Percentiles rank a stretch among this genome's conserved stretches.
phyloP scores from a whole-genome alignment of 225 moss, liverwort and hornwort genomes.

The Pseudisothecium myosuroides region DNA sequence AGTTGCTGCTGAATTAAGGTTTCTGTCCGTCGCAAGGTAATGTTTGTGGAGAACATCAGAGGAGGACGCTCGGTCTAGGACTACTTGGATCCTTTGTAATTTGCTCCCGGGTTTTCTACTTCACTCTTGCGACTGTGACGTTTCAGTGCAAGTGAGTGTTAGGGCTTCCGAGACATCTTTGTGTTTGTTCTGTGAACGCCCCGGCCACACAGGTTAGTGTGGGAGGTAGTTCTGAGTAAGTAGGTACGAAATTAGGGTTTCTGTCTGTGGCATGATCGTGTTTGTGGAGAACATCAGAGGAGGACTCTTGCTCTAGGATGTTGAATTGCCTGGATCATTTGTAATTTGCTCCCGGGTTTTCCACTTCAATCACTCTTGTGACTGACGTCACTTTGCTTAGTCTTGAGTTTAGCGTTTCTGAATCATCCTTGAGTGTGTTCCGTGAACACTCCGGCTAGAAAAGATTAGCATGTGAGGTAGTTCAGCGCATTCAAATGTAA shows the following conservation, averaged over 20 bases:
- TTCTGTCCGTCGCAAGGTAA: background rate
- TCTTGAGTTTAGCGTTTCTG: background rate
- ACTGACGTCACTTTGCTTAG: background rate
- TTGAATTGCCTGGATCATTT: background rate
- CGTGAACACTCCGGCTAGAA: background rate
- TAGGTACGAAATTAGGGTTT: background rate
- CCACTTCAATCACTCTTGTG: background rate
- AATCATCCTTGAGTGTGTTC: background rate
- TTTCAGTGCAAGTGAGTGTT: background rate
- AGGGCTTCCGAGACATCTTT: background rate
- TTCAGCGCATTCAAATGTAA: background rate
- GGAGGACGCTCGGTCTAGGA: background rate
- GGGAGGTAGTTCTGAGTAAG: background rate
- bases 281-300: constrained; percentile 1
- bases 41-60: background rate
- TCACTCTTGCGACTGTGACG: background rate
- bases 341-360: constrained; percentile 16
- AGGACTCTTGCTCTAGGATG: background rate
- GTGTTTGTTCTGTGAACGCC: background rate
- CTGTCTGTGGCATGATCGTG: background rate
- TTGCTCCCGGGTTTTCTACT: constrained; percentile 12
- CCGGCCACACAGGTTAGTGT: background rate
- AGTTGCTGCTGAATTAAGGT: background rate
- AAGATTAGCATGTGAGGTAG: background rate
- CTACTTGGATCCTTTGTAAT: background rate